Conservation (phyloP, 495 filamentous ascomycete species). For the Hyphodiscus hymeniophilus region DNA sequence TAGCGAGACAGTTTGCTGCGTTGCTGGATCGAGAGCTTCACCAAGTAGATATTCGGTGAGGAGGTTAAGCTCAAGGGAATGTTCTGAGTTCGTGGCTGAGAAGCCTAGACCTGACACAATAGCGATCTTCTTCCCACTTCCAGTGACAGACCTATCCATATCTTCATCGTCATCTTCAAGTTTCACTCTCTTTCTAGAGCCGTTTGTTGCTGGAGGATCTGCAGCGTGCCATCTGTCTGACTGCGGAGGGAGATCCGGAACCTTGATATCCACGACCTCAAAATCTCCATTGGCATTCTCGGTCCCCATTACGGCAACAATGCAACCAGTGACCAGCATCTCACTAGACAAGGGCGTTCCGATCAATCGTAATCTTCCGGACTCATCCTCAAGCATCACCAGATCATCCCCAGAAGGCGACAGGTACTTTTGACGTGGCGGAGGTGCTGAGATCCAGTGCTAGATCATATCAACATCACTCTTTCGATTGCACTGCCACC, state of each 20-base stretch:
- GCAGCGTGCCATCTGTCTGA: constrained; percentile 61
- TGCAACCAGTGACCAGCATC: constrained; percentile 81
- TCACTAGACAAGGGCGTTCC: constrained; percentile 55
- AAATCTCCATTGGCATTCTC: constrained; percentile 90
- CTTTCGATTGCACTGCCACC: background rate
- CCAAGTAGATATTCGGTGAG: constrained; percentile 84
- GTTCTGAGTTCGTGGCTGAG: constrained; percentile 57
- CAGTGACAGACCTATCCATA: constrained; percentile 35
- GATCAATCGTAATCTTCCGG: constrained; percentile 76
- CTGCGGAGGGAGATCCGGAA: constrained; percentile 78
- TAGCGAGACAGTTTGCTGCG: constrained; percentile 50
- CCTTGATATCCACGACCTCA: constrained; percentile 79
- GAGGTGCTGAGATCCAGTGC: constrained; percentile 20
- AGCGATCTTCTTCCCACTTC: constrained; percentile 59
- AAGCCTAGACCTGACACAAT: constrained; percentile 85
- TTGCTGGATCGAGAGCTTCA: constrained; percentile 53
- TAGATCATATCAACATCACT: constrained; percentile 4
- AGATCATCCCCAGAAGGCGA: constrained; percentile 48
- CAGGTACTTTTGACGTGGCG: constrained; percentile 56
- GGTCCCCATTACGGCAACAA: constrained; percentile 85
- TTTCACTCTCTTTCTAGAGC: constrained; percentile 24
- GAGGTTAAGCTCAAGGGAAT: constrained; percentile 65
- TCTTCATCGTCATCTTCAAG: constrained; percentile 27
- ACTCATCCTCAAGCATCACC: constrained; percentile 92
- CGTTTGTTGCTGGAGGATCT: constrained; percentile 4